Conservation (phyloP, 768 basidiomycete genomes). For the Leccinum rimulosum region DNA sequence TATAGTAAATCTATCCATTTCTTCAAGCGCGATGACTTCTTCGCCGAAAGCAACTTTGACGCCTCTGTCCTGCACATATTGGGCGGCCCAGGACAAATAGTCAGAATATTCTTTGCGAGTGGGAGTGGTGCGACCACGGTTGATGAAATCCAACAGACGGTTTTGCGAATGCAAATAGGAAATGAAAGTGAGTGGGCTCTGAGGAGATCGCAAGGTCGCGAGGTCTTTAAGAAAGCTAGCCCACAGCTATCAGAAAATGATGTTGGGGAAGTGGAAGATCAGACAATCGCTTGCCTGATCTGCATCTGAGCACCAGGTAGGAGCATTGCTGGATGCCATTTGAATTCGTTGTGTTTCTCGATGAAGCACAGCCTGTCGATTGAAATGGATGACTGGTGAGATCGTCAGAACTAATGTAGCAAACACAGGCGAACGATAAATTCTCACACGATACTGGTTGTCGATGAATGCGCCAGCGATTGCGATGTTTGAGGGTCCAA, state of each 20-base stretch:
- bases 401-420: slow-evolving; percentile 1
- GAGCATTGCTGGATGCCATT: slow-evolving; percentile 58
- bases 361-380: slow-evolving; percentile 42
- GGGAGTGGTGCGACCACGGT: slow-evolving; percentile 49
- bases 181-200: slow-evolving; percentile 51
- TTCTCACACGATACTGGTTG: slow-evolving; percentile 20
- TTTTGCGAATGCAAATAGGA: slow-evolving; percentile 50
- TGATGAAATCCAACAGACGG: slow-evolving; percentile 51
- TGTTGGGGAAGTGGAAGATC: background rate
- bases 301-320: slow-evolving; percentile 52
- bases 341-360: slow-evolving; percentile 46
- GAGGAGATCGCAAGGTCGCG: slow-evolving; percentile 49
- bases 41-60: slow-evolving; percentile 45
- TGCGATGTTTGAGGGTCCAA: slow-evolving; percentile 53
- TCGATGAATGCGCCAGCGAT: slow-evolving; percentile 50
- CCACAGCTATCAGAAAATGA: slow-evolving; percentile 4
- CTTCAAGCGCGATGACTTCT: slow-evolving; percentile 42
- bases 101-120: slow-evolving; percentile 54
- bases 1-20: slow-evolving; percentile 34
- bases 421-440: background rate
- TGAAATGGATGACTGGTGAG: slow-evolving; percentile 10
- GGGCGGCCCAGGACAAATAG: slow-evolving; percentile 52
- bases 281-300: slow-evolving; percentile 38
- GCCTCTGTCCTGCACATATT: slow-evolving; percentile 42
- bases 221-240: slow-evolving; percentile 52